A percentile compares a stretch with the other conserved stretches of the same genome.
Conservation (phyloP, 768 basidiomycete genomes). For the Suillus tomentosus region DNA sequence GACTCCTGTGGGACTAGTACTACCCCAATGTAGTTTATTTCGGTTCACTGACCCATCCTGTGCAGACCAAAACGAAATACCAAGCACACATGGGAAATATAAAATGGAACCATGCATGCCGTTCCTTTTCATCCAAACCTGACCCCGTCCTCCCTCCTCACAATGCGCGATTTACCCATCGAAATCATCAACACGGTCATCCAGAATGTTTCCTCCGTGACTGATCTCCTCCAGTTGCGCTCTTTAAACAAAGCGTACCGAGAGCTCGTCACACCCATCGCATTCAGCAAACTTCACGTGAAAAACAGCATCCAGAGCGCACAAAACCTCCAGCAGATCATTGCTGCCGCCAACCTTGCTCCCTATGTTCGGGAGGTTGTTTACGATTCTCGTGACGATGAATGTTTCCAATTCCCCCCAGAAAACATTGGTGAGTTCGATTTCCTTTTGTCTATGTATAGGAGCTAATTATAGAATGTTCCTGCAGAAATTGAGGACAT, state of each 20-base stretch:
- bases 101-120: neutral
- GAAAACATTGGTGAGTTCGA: constrained; percentile 15
- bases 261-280: constrained; percentile 28
- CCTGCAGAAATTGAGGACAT: constrained; percentile 24
- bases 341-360: constrained; percentile 25
- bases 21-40: neutral
- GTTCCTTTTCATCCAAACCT: neutral
- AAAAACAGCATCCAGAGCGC: constrained; percentile 29
- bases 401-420: constrained; percentile 26
- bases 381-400: constrained; percentile 31
- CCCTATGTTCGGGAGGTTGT: constrained; percentile 29
- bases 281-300: constrained; percentile 27
- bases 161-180: constrained; percentile 29
- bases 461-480: constrained; percentile 8
- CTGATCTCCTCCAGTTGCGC: constrained; percentile 32
- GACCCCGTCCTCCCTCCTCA: neutral
- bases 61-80: neutral
- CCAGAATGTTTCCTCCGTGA: constrained; percentile 24
- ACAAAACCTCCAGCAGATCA: constrained; percentile 25
- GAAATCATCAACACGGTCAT: constrained; percentile 30
- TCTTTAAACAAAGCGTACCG: constrained; percentile 28
- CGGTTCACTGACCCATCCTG: neutral
- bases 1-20: neutral
- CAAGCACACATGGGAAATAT: neutral
- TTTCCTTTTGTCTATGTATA: neutral